Evolutionary conservation across 345 rosid genomes (phyloP).

Genomic region (Linum usitatissimum): DNA sequence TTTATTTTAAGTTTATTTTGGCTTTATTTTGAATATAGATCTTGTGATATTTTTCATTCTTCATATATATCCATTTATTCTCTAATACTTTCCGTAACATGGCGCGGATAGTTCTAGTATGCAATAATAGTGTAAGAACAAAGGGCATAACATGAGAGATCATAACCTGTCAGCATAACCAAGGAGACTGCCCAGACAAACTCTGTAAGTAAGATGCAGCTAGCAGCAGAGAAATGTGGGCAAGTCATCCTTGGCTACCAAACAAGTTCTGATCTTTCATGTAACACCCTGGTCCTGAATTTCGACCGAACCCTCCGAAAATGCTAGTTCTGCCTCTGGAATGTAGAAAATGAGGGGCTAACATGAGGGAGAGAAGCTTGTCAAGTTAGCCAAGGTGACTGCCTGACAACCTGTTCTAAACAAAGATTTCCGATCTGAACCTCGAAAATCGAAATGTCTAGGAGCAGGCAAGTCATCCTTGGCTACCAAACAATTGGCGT

Average conservation of each 20-base stretch:
- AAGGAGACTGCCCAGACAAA: conserved; percentile 2
- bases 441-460: background rate
- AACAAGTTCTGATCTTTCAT: conserved; percentile 2
- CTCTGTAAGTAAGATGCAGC: background rate
- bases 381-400: conserved; percentile 6
- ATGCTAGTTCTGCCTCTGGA: background rate
- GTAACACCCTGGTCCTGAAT: background rate
- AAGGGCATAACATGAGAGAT: background rate
- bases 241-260: conserved; percentile 6
- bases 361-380: background rate
- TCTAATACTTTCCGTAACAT: too few species aligned
- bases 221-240: background rate
- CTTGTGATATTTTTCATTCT: too few species aligned
- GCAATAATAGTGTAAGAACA: background rate
- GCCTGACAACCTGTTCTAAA: background rate
- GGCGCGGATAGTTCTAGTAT: too few species aligned
- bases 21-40: too few species aligned
- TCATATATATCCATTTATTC: too few species aligned
- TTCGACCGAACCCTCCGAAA: background rate
- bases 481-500: background rate
- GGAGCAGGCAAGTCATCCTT: conserved; percentile 5
- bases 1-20: too few species aligned
- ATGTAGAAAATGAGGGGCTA: background rate
- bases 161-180: conserved; percentile 4
- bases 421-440: background rate